phyloP scores from a whole-genome alignment of 2,329 filamentous ascomycete species.

The Neopestalotiopsis rosae region DNA sequence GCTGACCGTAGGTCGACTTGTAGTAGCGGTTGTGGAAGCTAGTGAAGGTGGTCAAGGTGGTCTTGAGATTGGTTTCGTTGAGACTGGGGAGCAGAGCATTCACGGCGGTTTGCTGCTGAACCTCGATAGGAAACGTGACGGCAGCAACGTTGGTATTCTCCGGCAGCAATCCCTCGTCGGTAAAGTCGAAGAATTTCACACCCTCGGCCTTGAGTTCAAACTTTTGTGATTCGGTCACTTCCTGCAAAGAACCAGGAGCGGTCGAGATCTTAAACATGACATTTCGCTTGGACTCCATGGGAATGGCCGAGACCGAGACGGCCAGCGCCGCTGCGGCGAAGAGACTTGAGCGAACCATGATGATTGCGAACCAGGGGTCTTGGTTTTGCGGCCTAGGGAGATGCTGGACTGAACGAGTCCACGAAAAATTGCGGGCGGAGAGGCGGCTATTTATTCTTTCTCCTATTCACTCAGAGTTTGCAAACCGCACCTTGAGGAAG shows the following conservation, averaged over 20 bases:
- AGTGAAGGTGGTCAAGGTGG: conserved; percentile 69
- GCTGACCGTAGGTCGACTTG: conserved; percentile 65
- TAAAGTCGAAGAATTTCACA: conserved; percentile 80
- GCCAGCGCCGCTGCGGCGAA: conserved; percentile 27
- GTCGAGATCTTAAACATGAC: conserved; percentile 57
- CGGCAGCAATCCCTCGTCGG: conserved; percentile 53
- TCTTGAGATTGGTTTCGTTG: conserved; percentile 67
- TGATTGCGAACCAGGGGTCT: background rate
- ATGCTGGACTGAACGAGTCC: background rate
- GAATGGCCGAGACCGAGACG: conserved; percentile 26
- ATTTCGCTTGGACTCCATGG: conserved; percentile 21
- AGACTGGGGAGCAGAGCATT: conserved; percentile 63
- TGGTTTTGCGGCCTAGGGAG: background rate
- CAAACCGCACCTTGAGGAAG: background rate
- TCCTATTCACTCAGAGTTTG: background rate
- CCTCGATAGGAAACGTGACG: conserved; percentile 60
- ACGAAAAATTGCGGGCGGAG: background rate
- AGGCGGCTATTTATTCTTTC: background rate
- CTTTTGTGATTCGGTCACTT: conserved; percentile 77
- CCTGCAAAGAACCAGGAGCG: conserved; percentile 68
- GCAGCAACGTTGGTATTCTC: conserved; percentile 47
- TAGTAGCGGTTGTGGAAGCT: conserved; percentile 73
- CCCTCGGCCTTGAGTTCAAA: conserved; percentile 74
- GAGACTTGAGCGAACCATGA: conserved; percentile 28
- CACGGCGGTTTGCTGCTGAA: conserved; percentile 62